These are phyloP conservation scores for Candida pseudofarinosa DNA, from an alignment of 805 yeast species.

Conservation along the genomic window DNA sequence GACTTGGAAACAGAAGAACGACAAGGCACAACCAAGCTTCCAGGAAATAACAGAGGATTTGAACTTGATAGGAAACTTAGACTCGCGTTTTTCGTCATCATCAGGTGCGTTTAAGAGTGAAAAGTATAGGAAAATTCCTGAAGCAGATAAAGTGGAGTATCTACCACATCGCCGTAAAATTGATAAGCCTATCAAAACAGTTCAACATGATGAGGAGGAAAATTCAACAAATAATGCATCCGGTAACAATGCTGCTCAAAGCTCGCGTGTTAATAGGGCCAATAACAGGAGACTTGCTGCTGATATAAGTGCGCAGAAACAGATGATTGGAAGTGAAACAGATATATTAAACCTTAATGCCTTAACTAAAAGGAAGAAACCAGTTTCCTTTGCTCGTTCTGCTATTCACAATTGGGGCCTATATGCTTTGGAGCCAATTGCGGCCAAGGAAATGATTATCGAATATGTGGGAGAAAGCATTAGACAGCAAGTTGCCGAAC, in stretches of 20 bases:
- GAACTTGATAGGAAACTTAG: slow-evolving; percentile 24
- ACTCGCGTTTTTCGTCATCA: slow-evolving; percentile 32
- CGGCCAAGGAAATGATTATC: slow-evolving; percentile 95
- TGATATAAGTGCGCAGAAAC: slow-evolving; percentile 77
- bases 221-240: slow-evolving; percentile 2
- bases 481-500: slow-evolving; percentile 90
- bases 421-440: slow-evolving; percentile 91
- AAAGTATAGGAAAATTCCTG: slow-evolving; percentile 72
- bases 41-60: slow-evolving; percentile 24
- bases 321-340: slow-evolving; percentile 72
- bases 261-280: slow-evolving; percentile 83
- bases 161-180: slow-evolving; percentile 75
- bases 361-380: slow-evolving; percentile 83
- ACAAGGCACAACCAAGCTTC: slow-evolving; percentile 10
- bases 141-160: slow-evolving; percentile 67
- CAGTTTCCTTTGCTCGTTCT: slow-evolving; percentile 94
- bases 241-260: slow-evolving; percentile 35
- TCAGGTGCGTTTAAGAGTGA: slow-evolving; percentile 68
- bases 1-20: slow-evolving; percentile 59
- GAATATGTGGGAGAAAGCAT: slow-evolving; percentile 96
- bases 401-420: slow-evolving; percentile 98
- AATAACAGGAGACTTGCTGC: slow-evolving; percentile 85
- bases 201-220: slow-evolving; percentile 55
- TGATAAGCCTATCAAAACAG: slow-evolving; percentile 67
- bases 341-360: slow-evolving; percentile 83